These are phyloP conservation scores for Guadua angustifolia DNA, from an alignment of 176 grass and related monocot genomes.

Conservation along the genomic window DNA sequence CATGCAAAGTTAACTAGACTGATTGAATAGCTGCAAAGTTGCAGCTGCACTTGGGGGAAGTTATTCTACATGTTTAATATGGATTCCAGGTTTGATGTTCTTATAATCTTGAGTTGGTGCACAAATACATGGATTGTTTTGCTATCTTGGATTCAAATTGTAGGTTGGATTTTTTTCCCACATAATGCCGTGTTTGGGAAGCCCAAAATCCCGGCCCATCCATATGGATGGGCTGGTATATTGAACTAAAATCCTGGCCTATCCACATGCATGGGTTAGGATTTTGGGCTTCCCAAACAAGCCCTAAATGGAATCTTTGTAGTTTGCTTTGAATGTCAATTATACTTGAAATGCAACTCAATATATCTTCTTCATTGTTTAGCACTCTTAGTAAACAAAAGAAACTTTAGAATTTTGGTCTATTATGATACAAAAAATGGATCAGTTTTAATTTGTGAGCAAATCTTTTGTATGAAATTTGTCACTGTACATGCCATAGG, in stretches of 20 bases:
- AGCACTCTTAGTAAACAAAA: neutral
- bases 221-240: no score
- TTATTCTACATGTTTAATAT: slow-evolving; percentile 4
- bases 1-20: neutral
- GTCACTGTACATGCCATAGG: neutral
- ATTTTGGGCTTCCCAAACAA: no score
- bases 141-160: neutral
- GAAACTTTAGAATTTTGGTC: neutral
- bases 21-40: neutral
- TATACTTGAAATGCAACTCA: neutral
- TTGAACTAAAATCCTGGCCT: no score
- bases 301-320: neutral
- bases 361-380: slow-evolving; percentile 1
- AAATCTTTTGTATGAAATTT: neutral
- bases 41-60: neutral
- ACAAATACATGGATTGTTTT: neutral
- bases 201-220: no score
- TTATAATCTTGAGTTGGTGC: slow-evolving; percentile 10
- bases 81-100: neutral
- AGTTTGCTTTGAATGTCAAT: neutral
- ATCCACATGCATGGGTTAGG: no score
- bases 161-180: slow-evolving; percentile 16
- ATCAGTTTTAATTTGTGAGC: neutral
- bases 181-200: neutral
- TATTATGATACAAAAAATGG: slow-evolving; percentile 6